Percentiles rank a stretch among this genome's conserved stretches.
Conservation (phyloP, 331 rosid species). For the Malus hybrid region DNA sequence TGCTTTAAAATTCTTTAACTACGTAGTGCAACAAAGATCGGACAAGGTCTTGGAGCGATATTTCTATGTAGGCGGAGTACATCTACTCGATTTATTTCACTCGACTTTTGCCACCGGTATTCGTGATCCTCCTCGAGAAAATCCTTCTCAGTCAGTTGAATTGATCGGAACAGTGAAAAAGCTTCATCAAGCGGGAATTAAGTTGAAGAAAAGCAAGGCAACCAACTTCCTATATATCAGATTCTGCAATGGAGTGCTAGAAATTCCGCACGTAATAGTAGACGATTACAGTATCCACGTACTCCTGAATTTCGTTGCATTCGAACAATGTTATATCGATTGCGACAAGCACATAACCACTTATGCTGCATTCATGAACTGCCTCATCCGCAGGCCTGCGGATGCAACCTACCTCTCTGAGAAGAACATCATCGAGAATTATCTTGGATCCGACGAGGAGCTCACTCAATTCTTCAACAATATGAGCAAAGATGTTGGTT, state of each 20-base stretch:
- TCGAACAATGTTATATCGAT: not conserved
- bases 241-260: not conserved
- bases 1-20: not conserved
- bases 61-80: not conserved
- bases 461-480: not conserved
- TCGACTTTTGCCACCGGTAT: not conserved
- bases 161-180: not conserved
- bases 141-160: not conserved
- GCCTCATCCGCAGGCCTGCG: too few species aligned
- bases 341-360: not conserved
- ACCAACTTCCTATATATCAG: not conserved
- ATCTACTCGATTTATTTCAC: not conserved
- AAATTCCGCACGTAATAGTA: not conserved
- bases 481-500: not conserved
- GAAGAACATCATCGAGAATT: not conserved
- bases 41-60: not conserved
- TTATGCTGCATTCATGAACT: not conserved
- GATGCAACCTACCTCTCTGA: not conserved
- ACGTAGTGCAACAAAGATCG: not conserved
- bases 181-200: not conserved
- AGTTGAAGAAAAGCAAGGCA: not conserved
- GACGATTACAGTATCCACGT: not conserved
- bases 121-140: not conserved
- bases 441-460: not conserved
- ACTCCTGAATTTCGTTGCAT: not conserved